Percentiles rank a stretch among this genome's conserved stretches.
Conservation (phyloP, 2,329 filamentous ascomycete genomes). For the Arthrobotrys sphaeroides region DNA sequence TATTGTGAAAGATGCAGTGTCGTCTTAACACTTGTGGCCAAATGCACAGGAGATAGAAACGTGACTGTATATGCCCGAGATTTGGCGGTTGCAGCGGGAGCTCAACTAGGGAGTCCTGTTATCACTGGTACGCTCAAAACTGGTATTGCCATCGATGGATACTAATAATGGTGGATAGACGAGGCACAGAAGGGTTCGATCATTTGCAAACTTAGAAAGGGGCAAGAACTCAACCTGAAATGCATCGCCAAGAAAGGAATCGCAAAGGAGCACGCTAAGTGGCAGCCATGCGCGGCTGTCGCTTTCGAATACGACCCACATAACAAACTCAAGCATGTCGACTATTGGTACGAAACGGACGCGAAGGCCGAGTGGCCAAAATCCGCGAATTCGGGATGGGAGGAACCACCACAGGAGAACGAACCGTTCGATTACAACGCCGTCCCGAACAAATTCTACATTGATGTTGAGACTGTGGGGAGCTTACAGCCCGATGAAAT, state of each 20-base stretch:
- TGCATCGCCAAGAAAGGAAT: constrained; percentile 99
- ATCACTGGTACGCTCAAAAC: constrained; percentile 68
- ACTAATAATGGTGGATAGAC: constrained; percentile 80
- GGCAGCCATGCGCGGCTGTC: constrained; percentile 90
- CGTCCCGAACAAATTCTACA: constrained; percentile 84
- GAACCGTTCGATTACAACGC: constrained; percentile 92
- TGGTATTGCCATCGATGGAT: constrained; percentile 65
- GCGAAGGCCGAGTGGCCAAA: constrained; percentile 85
- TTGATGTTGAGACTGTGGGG: constrained; percentile 89
- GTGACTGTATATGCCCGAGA: constrained; percentile 96
- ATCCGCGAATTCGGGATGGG: constrained; percentile 80
- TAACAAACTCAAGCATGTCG: constrained; percentile 91
- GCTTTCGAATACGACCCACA: constrained; percentile 98
- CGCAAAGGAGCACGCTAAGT: constrained; percentile 98
- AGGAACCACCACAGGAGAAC: constrained; percentile 80
- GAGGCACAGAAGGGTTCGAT: constrained; percentile 81
- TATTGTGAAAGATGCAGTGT: constrained; percentile 94
- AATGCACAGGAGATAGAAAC: constrained; percentile 83
- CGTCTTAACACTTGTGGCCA: constrained; percentile 81
- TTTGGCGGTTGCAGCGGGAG: constrained; percentile 70
- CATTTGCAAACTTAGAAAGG: constrained; percentile 88
- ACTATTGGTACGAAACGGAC: constrained; percentile 94
- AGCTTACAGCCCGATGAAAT: constrained; percentile 89
- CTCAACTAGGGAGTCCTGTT: constrained; percentile 57
- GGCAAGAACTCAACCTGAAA: constrained; percentile 87